Evolutionary conservation across 345 rosid species (phyloP), one percentile per base, ranked within the genome.

Genomic region (Eucalyptus globulus): DNA sequence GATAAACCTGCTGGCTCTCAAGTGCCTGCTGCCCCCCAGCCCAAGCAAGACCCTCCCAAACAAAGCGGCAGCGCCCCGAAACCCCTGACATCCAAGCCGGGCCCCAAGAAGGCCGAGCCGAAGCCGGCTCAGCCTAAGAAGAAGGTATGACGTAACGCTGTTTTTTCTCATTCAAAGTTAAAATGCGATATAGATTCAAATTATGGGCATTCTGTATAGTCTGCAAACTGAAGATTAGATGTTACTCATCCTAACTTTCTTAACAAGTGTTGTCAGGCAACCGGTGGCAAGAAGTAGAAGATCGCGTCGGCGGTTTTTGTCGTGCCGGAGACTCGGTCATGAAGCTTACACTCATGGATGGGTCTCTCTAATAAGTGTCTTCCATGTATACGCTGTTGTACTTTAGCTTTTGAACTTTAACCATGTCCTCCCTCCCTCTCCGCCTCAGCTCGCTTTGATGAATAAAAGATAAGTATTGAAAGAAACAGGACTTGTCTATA

Each of bases 61-160:
- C 45, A 76, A 6, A 50, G 90, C 15, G 31, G 90, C 51, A 40
- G 60, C 31, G 53, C 91, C 9, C 90, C 95, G 34, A 95, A 90
- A 88, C 91, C 89, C 88, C 62, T 93, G 8, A 90, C 91, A 47
- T 45, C 95, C 89, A 95, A 92, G 88, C 89, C 94, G 7, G 72
- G 89, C 89, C 87, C 93, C 40, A 93, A 92, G 90, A 95, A 93
- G 93, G 89, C 91, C 5, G 95, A 93, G 43, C 93, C 88, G 44
- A 95, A 93, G 88, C 92, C 94, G 19, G 88, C 87, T 88, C 93
- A 91, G 85, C 90, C 93, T 17, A 94, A 90, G 93, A 94, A 90
- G 93, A 94, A 92, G 96, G 95, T 94, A 56, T 7, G n/a, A n/a
- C 8, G 24, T 9, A 13, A 29, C n/a, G 8, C 54, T 19, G 13